Evolutionary conservation across 2,329 filamentous ascomycete species (phyloP).

Genomic region (Thielaviopsis populi): DNA sequence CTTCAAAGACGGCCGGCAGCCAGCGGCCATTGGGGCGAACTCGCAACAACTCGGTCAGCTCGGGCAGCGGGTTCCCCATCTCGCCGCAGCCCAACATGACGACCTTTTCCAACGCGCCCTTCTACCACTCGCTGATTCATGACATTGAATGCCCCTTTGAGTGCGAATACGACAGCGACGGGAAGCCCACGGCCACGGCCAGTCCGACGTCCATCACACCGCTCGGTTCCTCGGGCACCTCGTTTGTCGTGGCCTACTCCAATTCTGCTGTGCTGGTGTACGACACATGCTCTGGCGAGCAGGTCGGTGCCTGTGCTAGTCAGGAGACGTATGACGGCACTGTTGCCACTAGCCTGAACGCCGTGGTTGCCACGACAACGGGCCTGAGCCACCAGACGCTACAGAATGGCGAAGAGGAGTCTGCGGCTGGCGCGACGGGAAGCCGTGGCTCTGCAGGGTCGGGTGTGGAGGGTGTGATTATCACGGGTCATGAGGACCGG

Average conservation of each 20-base stretch:
- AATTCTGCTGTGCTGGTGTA: slow-evolving; percentile 85
- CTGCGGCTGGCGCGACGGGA: slow-evolving; percentile 60
- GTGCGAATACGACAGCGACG: slow-evolving; percentile 27
- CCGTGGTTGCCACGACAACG: slow-evolving; percentile 73
- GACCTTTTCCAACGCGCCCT: slow-evolving; percentile 69
- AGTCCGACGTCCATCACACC: slow-evolving; percentile 90
- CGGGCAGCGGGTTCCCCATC: slow-evolving; percentile 79
- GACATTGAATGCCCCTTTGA: slow-evolving; percentile 50
- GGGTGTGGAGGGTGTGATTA: slow-evolving; percentile 81
- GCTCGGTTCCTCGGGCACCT: slow-evolving; percentile 65
- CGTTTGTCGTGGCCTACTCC: slow-evolving; percentile 83
- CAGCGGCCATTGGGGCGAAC: slow-evolving; percentile 48
- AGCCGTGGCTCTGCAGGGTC: slow-evolving; percentile 53
- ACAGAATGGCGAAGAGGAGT: slow-evolving; percentile 51
- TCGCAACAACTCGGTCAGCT: slow-evolving; percentile 83
- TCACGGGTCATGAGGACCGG: slow-evolving; percentile 90
- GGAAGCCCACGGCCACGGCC: slow-evolving; percentile 33
- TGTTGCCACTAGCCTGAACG: slow-evolving; percentile 64
- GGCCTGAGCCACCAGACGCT: slow-evolving; percentile 58
- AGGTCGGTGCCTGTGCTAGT: slow-evolving; percentile 84
- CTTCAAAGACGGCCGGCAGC: slow-evolving; percentile 47
- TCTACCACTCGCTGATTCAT: slow-evolving; percentile 77
- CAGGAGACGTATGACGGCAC: slow-evolving; percentile 87
- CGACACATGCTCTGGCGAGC: slow-evolving; percentile 81
- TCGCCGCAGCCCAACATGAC: slow-evolving; percentile 66